phyloP scores from a whole-genome alignment of 2,329 filamentous ascomycete genomes.

The Monilinia fructicola region DNA sequence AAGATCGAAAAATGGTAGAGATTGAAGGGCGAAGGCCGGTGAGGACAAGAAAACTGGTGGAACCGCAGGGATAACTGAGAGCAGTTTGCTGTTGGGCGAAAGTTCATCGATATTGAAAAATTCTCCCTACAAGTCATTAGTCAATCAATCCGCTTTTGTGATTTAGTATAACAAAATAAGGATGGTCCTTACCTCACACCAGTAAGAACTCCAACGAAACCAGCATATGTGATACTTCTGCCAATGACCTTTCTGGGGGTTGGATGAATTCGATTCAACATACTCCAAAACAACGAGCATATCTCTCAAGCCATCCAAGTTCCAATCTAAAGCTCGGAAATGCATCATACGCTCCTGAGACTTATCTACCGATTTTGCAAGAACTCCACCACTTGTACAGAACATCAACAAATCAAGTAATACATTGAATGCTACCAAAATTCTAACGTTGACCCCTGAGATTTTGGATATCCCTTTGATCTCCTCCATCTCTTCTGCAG shows the following conservation, averaged over 20 bases:
- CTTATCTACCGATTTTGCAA: slow-evolving; percentile 30
- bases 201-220: slow-evolving; percentile 52
- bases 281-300: slow-evolving; percentile 45
- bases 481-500: slow-evolving; percentile 59
- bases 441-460: slow-evolving; percentile 54
- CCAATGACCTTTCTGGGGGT: slow-evolving; percentile 45
- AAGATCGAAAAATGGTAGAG: slow-evolving; percentile 50
- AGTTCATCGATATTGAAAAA: slow-evolving; percentile 52
- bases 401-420: slow-evolving; percentile 63
- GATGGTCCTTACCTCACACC: slow-evolving; percentile 45
- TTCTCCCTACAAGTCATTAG: slow-evolving; percentile 38
- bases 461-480: slow-evolving; percentile 55
- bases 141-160: too few relatives aligned
- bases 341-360: slow-evolving; percentile 48
- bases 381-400: slow-evolving; percentile 58
- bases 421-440: slow-evolving; percentile 62
- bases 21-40: slow-evolving; percentile 55
- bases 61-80: slow-evolving; percentile 44
- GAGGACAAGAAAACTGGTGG: slow-evolving; percentile 54
- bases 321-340: slow-evolving; percentile 54
- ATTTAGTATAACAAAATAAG: background rate
- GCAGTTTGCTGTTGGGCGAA: slow-evolving; percentile 50
- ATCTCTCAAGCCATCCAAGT: slow-evolving; percentile 46
- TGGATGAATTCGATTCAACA: slow-evolving; percentile 38
- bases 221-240: slow-evolving; percentile 51